These are phyloP conservation scores for Amaranthus hypochondriacus DNA, from an alignment of 148 eudicot genomes.

Conservation along the genomic window DNA sequence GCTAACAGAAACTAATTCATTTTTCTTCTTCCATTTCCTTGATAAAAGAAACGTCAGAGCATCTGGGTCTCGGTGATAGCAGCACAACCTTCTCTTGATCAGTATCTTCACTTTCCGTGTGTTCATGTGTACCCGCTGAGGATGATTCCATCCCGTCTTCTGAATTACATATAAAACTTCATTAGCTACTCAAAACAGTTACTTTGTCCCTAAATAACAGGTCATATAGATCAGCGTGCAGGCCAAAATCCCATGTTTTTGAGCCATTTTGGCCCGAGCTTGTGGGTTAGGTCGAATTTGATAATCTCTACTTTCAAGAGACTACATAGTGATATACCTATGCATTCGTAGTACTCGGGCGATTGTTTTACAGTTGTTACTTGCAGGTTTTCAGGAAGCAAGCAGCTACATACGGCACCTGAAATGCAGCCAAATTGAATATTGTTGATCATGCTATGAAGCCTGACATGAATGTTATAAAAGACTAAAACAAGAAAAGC, in stretches of 20 bases:
- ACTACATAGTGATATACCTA: constrained; percentile 24
- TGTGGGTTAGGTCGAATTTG: too few species aligned
- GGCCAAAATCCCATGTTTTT: too few species aligned
- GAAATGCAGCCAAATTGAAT: constrained; percentile 17
- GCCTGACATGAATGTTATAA: not conserved
- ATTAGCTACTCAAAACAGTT: not conserved
- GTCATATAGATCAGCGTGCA: too few species aligned
- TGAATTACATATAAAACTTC: constrained; percentile 4
- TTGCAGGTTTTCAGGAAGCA: constrained; percentile 90
- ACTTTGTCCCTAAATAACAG: too few species aligned
- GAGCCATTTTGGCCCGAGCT: too few species aligned
- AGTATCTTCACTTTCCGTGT: constrained; percentile 45
- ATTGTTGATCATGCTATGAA: not conserved
- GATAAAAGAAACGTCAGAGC: constrained; percentile 51
- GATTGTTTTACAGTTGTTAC: constrained; percentile 62
- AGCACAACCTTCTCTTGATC: constrained; percentile 46
- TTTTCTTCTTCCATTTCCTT: constrained; percentile 45
- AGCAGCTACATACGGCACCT: constrained; percentile 80
- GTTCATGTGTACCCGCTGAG: constrained; percentile 37
- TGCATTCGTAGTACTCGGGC: constrained; percentile 61
- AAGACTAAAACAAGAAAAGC: not conserved
- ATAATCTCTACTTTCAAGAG: too few species aligned
- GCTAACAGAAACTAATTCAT: constrained; percentile 10
- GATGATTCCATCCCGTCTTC: constrained; percentile 48
- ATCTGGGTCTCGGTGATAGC: constrained; percentile 30